These are phyloP conservation scores for Aureobasidium lini DNA, from an alignment of 2,329 filamentous ascomycete species.

Conservation along the genomic window DNA sequence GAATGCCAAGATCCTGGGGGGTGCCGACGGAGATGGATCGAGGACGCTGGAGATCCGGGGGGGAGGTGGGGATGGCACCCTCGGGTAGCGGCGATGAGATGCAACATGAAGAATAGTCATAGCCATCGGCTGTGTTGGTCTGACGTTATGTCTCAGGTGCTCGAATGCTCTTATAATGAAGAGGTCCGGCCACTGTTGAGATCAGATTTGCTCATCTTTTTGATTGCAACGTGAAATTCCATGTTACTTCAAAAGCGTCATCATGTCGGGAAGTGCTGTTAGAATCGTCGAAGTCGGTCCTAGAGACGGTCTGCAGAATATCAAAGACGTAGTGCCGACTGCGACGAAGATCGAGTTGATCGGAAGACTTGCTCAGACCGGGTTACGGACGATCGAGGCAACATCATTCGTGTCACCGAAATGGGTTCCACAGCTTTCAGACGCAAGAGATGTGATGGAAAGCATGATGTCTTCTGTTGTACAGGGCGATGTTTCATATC, in stretches of 20 bases:
- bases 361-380: conserved; percentile 58
- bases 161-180: not conserved
- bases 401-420: conserved; percentile 77
- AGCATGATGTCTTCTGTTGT: not conserved
- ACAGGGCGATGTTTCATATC: conserved; percentile 56
- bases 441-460: conserved; percentile 16
- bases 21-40: not conserved
- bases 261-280: conserved; percentile 25
- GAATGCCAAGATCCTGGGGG: not conserved
- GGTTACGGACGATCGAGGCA: conserved; percentile 66
- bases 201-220: too few species aligned
- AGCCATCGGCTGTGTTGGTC: not conserved
- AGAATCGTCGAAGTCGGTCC: conserved; percentile 76
- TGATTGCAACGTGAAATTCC: too few species aligned
- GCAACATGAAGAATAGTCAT: too few species aligned
- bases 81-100: not conserved
- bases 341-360: conserved; percentile 72
- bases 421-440: conserved; percentile 71
- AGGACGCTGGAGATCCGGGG: not conserved
- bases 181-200: not conserved
- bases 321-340: conserved; percentile 63
- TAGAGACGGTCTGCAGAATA: conserved; percentile 77
- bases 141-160: conserved; percentile 1
- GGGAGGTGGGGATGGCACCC: not conserved
- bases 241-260: not conserved